Evolutionary conservation across 2,329 filamentous ascomycete species (phyloP), one percentile per base, ranked within the genome.

Genomic region (Capronia epimyces): DNA sequence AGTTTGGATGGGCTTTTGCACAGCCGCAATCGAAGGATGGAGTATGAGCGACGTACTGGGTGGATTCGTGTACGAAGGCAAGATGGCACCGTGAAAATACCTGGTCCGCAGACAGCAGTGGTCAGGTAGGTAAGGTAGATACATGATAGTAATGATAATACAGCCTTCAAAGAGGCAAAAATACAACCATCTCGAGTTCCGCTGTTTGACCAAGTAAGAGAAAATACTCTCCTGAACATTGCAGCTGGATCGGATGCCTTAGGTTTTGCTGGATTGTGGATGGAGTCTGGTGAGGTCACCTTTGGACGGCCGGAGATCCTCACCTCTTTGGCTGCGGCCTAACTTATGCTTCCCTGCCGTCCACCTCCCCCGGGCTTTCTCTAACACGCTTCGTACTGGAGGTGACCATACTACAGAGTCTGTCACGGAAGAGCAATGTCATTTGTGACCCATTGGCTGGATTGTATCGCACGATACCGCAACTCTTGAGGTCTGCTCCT

Each of bases 11-110:
- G 39, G 47, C 29, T 32, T 49, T 47, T 51, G 52, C 52, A 55
- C 52, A 55, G 52, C 52, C 52, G 52, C 52, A 55, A 25, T 31
- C 24, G 41, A 31, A 16, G 25, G 41, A 39, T 39, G 36, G 36
- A 39, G 36, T 37, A 37, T 5, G 7, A 37, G 34, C 20, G 20
- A 37, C 34, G 16, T 32, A 7, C 3, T 32, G 3, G 29, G 29
- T 32, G 29, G 29, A 32, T 32, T 8, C 29, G 7, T 32, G 29
- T 32, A 32, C 6, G 25, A 27, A 27, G 7, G 29, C 7, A 32
- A n/a, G 12, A 32, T 32, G 24, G 5, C 24, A 27, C 24, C 5
- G 24, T 5, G 10, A 27, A 10, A 10, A 27, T 32, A 32, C 29
- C 29, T 32, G 7, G n/a, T n/a, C 29, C 29, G n/a, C n/a, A n/a